Evolutionary conservation across 2,329 filamentous ascomycete genomes (phyloP).

Genomic region (Parascedosporium putredinis): DNA sequence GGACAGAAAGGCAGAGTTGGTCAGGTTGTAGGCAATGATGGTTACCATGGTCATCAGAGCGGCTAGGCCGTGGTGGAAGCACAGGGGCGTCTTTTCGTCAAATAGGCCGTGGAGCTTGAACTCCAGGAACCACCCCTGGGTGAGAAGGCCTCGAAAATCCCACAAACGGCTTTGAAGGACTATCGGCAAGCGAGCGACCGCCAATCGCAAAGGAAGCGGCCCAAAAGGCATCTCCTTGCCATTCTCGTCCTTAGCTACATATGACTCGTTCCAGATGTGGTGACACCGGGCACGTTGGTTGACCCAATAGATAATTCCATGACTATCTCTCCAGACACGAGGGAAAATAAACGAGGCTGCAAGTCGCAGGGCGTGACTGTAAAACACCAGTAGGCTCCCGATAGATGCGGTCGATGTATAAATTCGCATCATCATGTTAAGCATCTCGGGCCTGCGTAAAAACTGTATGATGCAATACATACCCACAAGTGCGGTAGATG

Average conservation of each 20-base stretch:
- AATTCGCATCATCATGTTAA: slow-evolving; percentile 73
- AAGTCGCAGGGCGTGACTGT: slow-evolving; percentile 62
- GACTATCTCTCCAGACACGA: slow-evolving; percentile 45
- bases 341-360: slow-evolving; percentile 63
- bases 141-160: slow-evolving; percentile 39
- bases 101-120: slow-evolving; percentile 38
- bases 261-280: slow-evolving; percentile 10
- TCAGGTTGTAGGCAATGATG: slow-evolving; percentile 59
- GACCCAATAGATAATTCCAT: slow-evolving; percentile 34
- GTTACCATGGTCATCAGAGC: slow-evolving; percentile 42
- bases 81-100: slow-evolving; percentile 38
- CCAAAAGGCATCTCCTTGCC: slow-evolving; percentile 6
- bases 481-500: slow-evolving; percentile 58
- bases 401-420: slow-evolving; percentile 77
- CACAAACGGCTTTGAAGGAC: slow-evolving; percentile 25
- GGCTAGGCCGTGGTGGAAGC: slow-evolving; percentile 47
- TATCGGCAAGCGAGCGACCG: not conserved
- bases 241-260: not conserved
- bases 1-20: slow-evolving; percentile 47
- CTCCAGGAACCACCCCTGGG: slow-evolving; percentile 39
- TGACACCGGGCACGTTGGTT: slow-evolving; percentile 17
- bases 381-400: slow-evolving; percentile 62
- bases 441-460: slow-evolving; percentile 66
- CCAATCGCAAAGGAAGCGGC: slow-evolving; percentile 18
- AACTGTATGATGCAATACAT: slow-evolving; percentile 87